Percentiles rank a stretch among this genome's conserved stretches.
Evolutionary conservation across 2,329 filamentous ascomycete genomes (phyloP).

Genomic region (Dactylellina cionopaga): DNA sequence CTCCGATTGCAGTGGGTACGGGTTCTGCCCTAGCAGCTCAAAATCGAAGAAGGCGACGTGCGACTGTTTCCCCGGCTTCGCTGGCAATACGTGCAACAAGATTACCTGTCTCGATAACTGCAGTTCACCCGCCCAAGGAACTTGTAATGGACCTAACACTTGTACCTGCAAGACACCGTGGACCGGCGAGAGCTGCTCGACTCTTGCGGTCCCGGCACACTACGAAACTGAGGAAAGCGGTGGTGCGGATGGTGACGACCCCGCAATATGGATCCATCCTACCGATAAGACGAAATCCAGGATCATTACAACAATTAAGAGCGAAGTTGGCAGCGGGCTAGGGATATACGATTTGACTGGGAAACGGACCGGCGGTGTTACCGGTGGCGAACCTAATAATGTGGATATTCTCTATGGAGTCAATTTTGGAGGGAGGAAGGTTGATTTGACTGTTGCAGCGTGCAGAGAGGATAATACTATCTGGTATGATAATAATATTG

Average conservation of each 20-base stretch:
- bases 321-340: conserved; percentile 64
- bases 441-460: conserved; percentile 66
- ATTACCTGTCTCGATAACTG: conserved; percentile 62
- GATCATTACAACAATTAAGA: conserved; percentile 68
- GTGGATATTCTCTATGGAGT: conserved; percentile 68
- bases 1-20: conserved; percentile 60
- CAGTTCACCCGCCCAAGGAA: conserved; percentile 60
- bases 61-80: conserved; percentile 64
- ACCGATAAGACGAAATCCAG: conserved; percentile 60
- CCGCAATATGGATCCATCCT: conserved; percentile 65
- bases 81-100: conserved; percentile 59
- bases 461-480: conserved; percentile 67
- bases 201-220: conserved; percentile 62
- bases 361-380: conserved; percentile 63
- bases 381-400: conserved; percentile 66
- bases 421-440: conserved; percentile 59
- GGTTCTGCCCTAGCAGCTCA: conserved; percentile 59
- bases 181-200: conserved; percentile 64
- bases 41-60: conserved; percentile 57
- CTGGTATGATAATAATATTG: conserved; percentile 64
- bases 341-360: conserved; percentile 66
- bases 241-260: conserved; percentile 64
- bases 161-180: conserved; percentile 63
- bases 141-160: conserved; percentile 62
- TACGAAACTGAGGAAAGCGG: conserved; percentile 63